These are phyloP conservation scores for Pleurotus salmoneostramineus DNA, from an alignment of 768 basidiomycete genomes.

Conservation along the genomic window DNA sequence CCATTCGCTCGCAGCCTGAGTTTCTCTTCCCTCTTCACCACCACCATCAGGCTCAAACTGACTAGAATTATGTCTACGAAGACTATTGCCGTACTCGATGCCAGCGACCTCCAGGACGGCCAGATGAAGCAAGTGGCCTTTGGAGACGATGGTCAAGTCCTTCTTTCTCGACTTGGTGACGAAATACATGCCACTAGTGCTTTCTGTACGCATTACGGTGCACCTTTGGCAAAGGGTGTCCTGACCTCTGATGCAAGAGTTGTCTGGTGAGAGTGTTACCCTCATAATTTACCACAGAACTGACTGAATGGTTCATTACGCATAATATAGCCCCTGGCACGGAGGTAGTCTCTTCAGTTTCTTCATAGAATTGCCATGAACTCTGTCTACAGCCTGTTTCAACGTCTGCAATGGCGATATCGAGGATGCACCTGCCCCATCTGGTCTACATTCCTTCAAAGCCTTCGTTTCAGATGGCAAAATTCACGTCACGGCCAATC, in stretches of 20 bases:
- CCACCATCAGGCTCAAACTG: not conserved
- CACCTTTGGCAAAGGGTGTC: constrained; percentile 80
- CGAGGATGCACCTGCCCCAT: constrained; percentile 87
- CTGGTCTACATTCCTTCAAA: constrained; percentile 76
- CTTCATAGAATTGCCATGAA: not conserved
- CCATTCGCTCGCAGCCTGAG: not conserved
- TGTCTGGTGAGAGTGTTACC: constrained; percentile 52
- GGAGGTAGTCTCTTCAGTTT: constrained; percentile 48
- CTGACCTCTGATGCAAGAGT: constrained; percentile 75
- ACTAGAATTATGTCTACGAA: constrained; percentile 38
- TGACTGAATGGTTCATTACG: not conserved
- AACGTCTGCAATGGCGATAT: constrained; percentile 83
- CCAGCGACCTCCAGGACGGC: constrained; percentile 58
- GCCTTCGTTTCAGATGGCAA: constrained; percentile 63
- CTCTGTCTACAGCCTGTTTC: constrained; percentile 65
- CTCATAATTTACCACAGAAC: not conserved
- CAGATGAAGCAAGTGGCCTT: constrained; percentile 83
- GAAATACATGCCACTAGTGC: constrained; percentile 77
- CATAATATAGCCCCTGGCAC: constrained; percentile 68
- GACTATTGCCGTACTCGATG: constrained; percentile 55
- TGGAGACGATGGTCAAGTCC: constrained; percentile 64
- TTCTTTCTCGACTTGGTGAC: constrained; percentile 73
- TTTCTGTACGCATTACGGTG: constrained; percentile 91
- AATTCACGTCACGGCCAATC: constrained; percentile 74
- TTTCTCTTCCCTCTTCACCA: constrained; percentile 3